Base-by-base conservation (phyloP, 108 stramenopile genomes). In the Nitzschia sp. region DNA sequence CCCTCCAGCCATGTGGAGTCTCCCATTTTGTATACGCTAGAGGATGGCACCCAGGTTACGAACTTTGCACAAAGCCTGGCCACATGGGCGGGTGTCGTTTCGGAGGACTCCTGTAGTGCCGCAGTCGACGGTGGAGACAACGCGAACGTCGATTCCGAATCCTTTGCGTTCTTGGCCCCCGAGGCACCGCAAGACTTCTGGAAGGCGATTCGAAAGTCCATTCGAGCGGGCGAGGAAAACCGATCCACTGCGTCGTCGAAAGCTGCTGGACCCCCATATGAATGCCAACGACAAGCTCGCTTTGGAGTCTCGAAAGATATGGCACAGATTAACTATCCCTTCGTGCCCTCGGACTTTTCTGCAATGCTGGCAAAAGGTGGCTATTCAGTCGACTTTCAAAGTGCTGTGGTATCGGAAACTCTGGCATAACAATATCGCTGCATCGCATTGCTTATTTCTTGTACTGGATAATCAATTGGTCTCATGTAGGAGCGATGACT, bases 41-140 rank as follows among this genome's bases (percentile, higher is more conserved):
- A 44, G 5, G 81, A 85, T 65, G 84, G 81, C 5, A 82, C 81
- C 19, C 26, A 76, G 63, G 74, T 84, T 11, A 80, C 80, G 27
- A 76, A 80, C 53, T 80, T 76, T 44, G 64, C 80, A 16, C 58
- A 76, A 38, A 65, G 62, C 29, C 45, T 80, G 46, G 80, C 75
- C 15, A 28, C 60, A 1, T 80, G 70, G 75, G 75, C 75, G 17
- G 62, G 63, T n/a, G 68, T 74, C 30, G 64, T 36, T 72, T 28
- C 25, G 15, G 34, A 27, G 27, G 45, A 26, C 27, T 26, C 25
- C 11, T 50, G 64, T 16, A 21, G 21, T 0, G 45, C 31, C 19
- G 25, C 21, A 16, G n/a, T 16, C 22, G 48, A 58, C n/a, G 36
- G 21, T 46, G 58, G 16, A 46, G 58, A 48, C 30, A 28, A 48